These are phyloP conservation scores for Fusarium sp. DNA, from an alignment of 2,329 filamentous ascomycete genomes.

Conservation along the genomic window DNA sequence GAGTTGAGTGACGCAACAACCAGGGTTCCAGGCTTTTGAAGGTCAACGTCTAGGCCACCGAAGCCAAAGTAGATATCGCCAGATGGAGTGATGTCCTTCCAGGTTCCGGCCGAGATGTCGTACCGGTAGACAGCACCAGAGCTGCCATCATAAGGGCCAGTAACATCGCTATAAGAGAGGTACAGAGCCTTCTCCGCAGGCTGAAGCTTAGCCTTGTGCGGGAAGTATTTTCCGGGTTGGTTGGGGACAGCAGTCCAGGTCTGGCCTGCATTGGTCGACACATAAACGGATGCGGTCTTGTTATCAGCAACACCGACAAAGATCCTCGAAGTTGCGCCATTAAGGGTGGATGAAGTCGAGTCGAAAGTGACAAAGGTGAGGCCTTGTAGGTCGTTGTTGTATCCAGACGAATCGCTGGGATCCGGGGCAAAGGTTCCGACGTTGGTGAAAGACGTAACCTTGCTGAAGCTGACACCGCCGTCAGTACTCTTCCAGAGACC, in stretches of 20 bases:
- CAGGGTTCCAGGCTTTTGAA: conserved; percentile 65
- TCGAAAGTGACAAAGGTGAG: conserved; percentile 67
- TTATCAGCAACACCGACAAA: conserved; percentile 68
- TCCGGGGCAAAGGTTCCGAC: conserved; percentile 62
- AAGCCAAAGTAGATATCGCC: conserved; percentile 65
- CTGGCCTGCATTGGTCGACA: conserved; percentile 63
- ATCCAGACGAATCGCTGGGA: conserved; percentile 57
- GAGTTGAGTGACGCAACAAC: conserved; percentile 68
- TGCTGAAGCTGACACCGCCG: conserved; percentile 64
- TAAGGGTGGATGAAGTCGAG: conserved; percentile 58
- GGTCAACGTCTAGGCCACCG: conserved; percentile 65
- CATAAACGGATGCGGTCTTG: conserved; percentile 63
- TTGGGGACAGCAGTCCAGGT: conserved; percentile 64
- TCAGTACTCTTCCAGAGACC: conserved; percentile 70
- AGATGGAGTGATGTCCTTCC: conserved; percentile 68
- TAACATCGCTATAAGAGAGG: conserved; percentile 65
- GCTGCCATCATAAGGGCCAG: conserved; percentile 68
- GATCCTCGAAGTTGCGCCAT: conserved; percentile 65
- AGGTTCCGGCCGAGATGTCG: conserved; percentile 59
- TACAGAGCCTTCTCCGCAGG: conserved; percentile 65
- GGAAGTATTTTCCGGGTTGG: conserved; percentile 63
- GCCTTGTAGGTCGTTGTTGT: conserved; percentile 59
- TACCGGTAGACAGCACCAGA: conserved; percentile 66
- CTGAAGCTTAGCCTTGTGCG: conserved; percentile 65
- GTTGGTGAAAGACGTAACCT: conserved; percentile 64